Percentiles rank a stretch among this genome's conserved stretches.
These are phyloP conservation scores for Rhodotorula glutinis DNA, from an alignment of 1,284 basidiomycete genomes.

Conservation along the genomic window DNA sequence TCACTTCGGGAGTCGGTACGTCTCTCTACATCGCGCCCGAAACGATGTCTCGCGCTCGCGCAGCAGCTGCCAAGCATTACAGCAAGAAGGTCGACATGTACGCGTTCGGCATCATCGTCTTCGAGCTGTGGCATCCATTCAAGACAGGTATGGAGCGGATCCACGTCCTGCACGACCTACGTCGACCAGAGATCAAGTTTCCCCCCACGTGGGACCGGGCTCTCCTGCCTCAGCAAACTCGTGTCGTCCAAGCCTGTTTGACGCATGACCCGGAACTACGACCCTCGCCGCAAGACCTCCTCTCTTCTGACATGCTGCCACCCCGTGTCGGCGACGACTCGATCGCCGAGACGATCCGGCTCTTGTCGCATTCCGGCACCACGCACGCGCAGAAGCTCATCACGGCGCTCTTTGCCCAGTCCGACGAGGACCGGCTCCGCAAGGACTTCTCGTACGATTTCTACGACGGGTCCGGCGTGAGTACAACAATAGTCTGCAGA, in stretches of 20 bases:
- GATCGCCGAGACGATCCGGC: slow-evolving; percentile 40
- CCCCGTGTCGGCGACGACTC: slow-evolving; percentile 43
- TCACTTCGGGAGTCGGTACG: slow-evolving; percentile 44
- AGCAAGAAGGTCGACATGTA: slow-evolving; percentile 42
- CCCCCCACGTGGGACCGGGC: slow-evolving; percentile 38
- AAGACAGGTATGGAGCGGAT: slow-evolving; percentile 45
- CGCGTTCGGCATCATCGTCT: slow-evolving; percentile 39
- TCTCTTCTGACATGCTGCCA: slow-evolving; percentile 42
- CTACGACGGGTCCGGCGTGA: slow-evolving; percentile 32
- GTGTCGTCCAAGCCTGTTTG: slow-evolving; percentile 42
- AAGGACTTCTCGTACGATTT: slow-evolving; percentile 44
- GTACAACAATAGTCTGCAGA: no score
- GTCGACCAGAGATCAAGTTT: slow-evolving; percentile 40
- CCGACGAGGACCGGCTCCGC: slow-evolving; percentile 38
- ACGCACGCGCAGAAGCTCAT: slow-evolving; percentile 42
- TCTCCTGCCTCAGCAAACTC: slow-evolving; percentile 37
- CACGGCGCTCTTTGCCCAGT: slow-evolving; percentile 40
- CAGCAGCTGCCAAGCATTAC: slow-evolving; percentile 26
- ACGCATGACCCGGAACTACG: slow-evolving; percentile 41
- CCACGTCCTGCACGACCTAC: slow-evolving; percentile 38
- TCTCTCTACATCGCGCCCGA: slow-evolving; percentile 44
- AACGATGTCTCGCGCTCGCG: slow-evolving; percentile 27
- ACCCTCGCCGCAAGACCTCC: slow-evolving; percentile 41
- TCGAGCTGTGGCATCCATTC: slow-evolving; percentile 41
- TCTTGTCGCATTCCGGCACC: slow-evolving; percentile 42